Evolutionary conservation across 805 yeast species (phyloP), one percentile per base, ranked within the genome.

Genomic region (Wickerhamomyces silvicola): DNA sequence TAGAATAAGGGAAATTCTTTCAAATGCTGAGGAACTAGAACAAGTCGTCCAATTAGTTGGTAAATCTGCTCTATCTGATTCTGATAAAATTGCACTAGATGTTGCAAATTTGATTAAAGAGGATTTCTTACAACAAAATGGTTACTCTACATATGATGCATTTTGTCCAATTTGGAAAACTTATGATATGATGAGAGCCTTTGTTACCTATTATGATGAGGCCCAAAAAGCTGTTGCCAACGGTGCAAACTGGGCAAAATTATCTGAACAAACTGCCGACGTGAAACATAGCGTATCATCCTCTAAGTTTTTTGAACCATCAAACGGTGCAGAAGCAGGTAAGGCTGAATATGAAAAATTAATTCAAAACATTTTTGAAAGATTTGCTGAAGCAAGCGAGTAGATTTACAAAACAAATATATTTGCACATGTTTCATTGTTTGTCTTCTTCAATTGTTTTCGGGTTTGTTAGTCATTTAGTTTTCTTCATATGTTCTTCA

Each of bases 111-210:
- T 92, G 59, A 80, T 92, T 63, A 92, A 92, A 64, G 98, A 92
- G 63, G 98, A 92, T 65, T 92, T 92, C 79, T 72, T 92, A 60
- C 99, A 92, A 68, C 99, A 92, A 70, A 92, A 92, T 66, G 99
- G 99, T 68, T 92, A 92, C 68, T 92, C 98, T 28, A 69, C 95
- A 27, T 92, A 92, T 59, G 99, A 92, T 64, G 95, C 95, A 23
- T 92, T 87, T 82, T 92, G 99, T 68, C 99, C 99, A 46, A 84
- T 92, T 56, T 92, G 98, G 98, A 92, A 92, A 72, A 92, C 99
- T 28, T 81, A 75, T 50, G 92, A 85, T 59, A 92, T 92, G 98
- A 88, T 92, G 97, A 87, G 83, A 62, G 81, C 88, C 9, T 92
- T 92, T 53, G 77, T 88, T 38, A 64, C 87, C 22, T 92, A 92